These are phyloP conservation scores for Lecanicillium sp. DNA, from an alignment of 2,329 filamentous ascomycete species.

Conservation along the genomic window DNA sequence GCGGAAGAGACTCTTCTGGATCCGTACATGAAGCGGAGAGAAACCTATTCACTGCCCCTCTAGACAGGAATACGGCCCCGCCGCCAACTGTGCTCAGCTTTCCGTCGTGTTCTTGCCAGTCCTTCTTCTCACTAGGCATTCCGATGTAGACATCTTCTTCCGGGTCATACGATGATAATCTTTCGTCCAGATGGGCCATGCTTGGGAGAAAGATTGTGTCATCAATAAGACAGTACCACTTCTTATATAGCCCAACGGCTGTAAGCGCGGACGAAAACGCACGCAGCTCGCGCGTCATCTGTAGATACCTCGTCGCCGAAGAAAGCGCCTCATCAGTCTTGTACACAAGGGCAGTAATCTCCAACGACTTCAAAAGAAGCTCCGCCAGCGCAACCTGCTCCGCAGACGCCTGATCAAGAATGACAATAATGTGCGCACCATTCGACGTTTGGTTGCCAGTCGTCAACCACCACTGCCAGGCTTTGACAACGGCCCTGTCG, in stretches of 20 bases:
- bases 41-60: conserved; percentile 23
- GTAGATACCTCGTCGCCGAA: conserved; percentile 26
- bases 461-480: conserved; percentile 39
- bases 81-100: conserved; percentile 34
- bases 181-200: conserved; percentile 27
- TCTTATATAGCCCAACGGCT: conserved; percentile 27
- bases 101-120: conserved; percentile 30
- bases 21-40: conserved; percentile 29
- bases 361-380: conserved; percentile 22
- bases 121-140: conserved; percentile 32
- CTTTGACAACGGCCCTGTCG: conserved; percentile 29
- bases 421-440: conserved; percentile 33
- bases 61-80: conserved; percentile 34
- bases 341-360: conserved; percentile 31
- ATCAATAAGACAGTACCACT: conserved; percentile 35
- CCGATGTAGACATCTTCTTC: conserved; percentile 29
- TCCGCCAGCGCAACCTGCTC: conserved; percentile 23
- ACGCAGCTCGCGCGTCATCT: conserved; percentile 26
- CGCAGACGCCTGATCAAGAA: conserved; percentile 28
- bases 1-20: conserved; percentile 7
- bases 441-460: conserved; percentile 30
- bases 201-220: conserved; percentile 39
- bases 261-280: conserved; percentile 23
- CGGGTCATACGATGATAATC: conserved; percentile 26
- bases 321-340: conserved; percentile 23